Evolutionary conservation across 768 basidiomycete species (phyloP), one percentile per base, ranked within the genome.

Genomic region (Lactarius quietus): DNA sequence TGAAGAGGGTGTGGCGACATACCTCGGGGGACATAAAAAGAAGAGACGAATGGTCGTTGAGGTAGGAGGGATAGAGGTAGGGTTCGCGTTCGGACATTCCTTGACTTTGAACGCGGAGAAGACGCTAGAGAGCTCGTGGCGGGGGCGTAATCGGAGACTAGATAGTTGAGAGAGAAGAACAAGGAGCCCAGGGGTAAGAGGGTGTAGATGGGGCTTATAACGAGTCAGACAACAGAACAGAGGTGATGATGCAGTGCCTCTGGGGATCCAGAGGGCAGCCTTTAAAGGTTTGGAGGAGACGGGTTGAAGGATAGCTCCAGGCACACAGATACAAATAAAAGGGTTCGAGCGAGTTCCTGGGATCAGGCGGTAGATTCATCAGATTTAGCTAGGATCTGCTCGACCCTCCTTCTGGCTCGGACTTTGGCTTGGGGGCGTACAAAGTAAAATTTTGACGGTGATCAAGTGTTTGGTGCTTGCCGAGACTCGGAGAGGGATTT

Each of bases 281-380:
- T 66, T 62, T 62, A 61, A 62, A 60, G 60, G 41, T 20, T 10
- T 14, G 48, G 62, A 43, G 36, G 36, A 29, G n/a, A 33, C 39
- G 35, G 58, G 28, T 29, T n/a, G n/a, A 57, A 57, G 61, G 38
- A 62, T 45, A 26, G 65, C 20, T 29, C 39, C 14, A 66, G 57
- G 51, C 3, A 66, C 51, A 66, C 57, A 66, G 1, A 23, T 6
- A 53, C 65, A 66, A 66, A 66, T 48, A 66, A 23, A n/a, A 26
- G 5, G 7, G 17, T 5, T 57, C 3, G 15, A 29, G 59, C 20
- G 20, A 23, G 15, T 23, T 20, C 61, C 61, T 48, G 65, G 65
- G 28, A 20, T n/a, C 14, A 17, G 65, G 59, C 59, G 9, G 1
- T 1, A 54, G 61, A 66, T 62, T 61, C n/a, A 36, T 29, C 43